Evolutionary conservation across 2,329 filamentous ascomycete genomes (phyloP).

Genomic region (Colletotrichum sp.): DNA sequence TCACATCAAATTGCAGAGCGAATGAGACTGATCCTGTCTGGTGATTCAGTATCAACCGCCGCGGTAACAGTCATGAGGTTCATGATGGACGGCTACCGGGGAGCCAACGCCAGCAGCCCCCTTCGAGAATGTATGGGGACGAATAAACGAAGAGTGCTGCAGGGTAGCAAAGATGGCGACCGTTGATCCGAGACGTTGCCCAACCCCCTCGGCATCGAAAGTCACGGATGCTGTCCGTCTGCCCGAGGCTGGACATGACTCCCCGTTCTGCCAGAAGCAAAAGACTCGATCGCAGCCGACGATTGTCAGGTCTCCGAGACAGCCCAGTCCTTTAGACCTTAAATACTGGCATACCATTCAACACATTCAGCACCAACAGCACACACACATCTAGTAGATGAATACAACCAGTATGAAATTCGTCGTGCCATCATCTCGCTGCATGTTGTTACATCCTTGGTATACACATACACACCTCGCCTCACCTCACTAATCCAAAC

Average conservation of each 20-base stretch:
- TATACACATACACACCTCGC: neutral
- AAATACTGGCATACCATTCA: neutral
- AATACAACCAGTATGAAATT: neutral
- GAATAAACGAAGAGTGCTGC: neutral
- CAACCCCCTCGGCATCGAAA: neutral
- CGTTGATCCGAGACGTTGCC: neutral
- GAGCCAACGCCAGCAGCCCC: neutral
- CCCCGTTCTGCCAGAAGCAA: no score
- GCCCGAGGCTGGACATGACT: no score
- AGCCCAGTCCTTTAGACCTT: neutral
- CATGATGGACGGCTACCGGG: fast-evolving
- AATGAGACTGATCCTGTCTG: no score
- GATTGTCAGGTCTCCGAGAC: neutral
- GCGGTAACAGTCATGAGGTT: neutral
- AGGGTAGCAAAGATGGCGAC: neutral
- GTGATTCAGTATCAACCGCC: neutral
- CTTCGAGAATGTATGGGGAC: fast-evolving
- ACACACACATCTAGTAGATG: fast-evolving
- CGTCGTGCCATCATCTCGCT: neutral
- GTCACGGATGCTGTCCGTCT: neutral
- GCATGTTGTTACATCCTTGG: neutral
- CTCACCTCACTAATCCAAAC: neutral
- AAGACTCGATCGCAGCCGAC: no score
- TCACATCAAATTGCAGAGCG: neutral
- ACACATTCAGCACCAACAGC: neutral